Evolutionary conservation across 225 moss, liverwort and hornwort species (phyloP), one percentile per base, ranked within the genome.

Genomic region (Climacium dendroides): DNA sequence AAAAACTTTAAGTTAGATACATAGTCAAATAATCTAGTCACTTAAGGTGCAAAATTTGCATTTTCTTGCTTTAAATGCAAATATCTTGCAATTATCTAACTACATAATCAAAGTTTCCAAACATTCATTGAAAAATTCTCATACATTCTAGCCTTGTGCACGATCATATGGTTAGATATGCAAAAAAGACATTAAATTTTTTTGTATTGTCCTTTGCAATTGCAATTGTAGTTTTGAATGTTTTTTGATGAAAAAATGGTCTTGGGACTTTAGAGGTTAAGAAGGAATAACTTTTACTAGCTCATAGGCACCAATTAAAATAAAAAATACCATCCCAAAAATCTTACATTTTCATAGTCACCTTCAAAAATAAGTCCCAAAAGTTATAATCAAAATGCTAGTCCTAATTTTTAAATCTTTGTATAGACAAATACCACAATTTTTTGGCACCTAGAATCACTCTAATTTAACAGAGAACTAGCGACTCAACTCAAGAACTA

Each of bases 31-130:
- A 37, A 37, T 37, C 2, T 23, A 37, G 2, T 67, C 1, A 37
- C 0, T 0, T 2, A 37, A 37, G 13, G 7, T 7, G 13, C 11
- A 37, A n/a, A n/a, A n/a, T n/a, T n/a, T n/a, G n/a, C n/a, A n/a
- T n/a, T n/a, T n/a, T n/a, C n/a, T n/a, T n/a, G n/a, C n/a, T n/a
- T n/a, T 7, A 20, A 22, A 39, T 39, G 7, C 24, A 39, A 69
- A 13, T 13, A 24, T 69, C 4, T 69, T 13, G 7, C 23, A 67
- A 37, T 23, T n/a, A n/a, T 12, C 22, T 22, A 1, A 37, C 1
- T n/a, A n/a, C n/a, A n/a, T n/a, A 0, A 0, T 23, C 0, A 24
- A 39, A 39, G 37, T 23, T 39, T 67, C 0, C 4, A 1, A 14
- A 69, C 23, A 23, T 37, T 37, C 13, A 37, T 67, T 4, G 0